Percentiles rank a stretch among this genome's conserved stretches.
These are phyloP conservation scores for Ophiosphaerella narmari DNA, from an alignment of 2,329 filamentous ascomycete genomes.

Conservation along the genomic window DNA sequence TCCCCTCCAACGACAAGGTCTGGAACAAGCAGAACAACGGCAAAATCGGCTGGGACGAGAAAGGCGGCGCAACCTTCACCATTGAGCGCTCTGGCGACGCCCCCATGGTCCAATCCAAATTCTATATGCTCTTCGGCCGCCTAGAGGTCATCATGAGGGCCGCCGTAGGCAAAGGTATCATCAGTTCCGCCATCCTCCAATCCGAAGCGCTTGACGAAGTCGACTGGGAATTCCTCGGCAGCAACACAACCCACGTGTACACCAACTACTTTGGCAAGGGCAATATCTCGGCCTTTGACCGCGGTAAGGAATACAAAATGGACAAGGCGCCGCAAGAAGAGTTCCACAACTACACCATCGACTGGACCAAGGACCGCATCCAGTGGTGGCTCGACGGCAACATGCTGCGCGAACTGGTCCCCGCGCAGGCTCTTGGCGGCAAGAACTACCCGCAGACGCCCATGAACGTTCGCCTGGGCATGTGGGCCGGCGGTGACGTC, in stretches of 20 bases:
- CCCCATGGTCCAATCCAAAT: constrained; percentile 71
- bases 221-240: constrained; percentile 55
- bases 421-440: constrained; percentile 62
- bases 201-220: constrained; percentile 60
- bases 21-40: constrained; percentile 72
- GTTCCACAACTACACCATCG: constrained; percentile 55
- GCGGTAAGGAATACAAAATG: constrained; percentile 45
- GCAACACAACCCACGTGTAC: constrained; percentile 48
- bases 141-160: constrained; percentile 55
- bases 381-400: constrained; percentile 68
- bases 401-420: constrained; percentile 65
- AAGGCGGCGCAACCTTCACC: constrained; percentile 71
- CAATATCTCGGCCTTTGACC: constrained; percentile 57
- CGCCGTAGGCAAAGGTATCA: constrained; percentile 55
- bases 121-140: constrained; percentile 61
- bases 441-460: constrained; percentile 73
- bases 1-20: constrained; percentile 42
- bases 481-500: constrained; percentile 65
- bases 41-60: constrained; percentile 62
- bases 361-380: constrained; percentile 69
- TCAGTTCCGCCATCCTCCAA: constrained; percentile 57
- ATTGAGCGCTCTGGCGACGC: constrained; percentile 73
- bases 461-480: constrained; percentile 71
- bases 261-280: constrained; percentile 63
- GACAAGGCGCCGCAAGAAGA: constrained; percentile 34